A percentile compares a stretch with the other conserved stretches of the same genome.
phyloP scores from a whole-genome alignment of 495 filamentous ascomycete genomes.

The Aspergillus coremiiformis region DNA sequence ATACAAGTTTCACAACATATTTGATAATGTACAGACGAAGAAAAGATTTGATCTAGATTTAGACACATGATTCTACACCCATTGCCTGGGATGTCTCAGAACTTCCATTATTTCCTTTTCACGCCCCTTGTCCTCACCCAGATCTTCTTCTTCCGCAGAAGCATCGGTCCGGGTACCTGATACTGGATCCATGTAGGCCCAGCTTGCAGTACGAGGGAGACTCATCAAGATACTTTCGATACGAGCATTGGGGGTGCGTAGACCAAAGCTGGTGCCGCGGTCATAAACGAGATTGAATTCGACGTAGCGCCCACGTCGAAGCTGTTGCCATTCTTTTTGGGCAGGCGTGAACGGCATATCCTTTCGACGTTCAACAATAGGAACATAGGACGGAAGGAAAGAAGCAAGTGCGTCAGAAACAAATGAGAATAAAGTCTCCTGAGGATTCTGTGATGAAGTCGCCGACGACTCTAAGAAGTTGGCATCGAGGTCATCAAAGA shows the following conservation, averaged over 20 bases:
- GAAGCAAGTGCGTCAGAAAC: conserved; percentile 74
- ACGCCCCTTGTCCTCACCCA: conserved; percentile 42
- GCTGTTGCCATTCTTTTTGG: conserved; percentile 95
- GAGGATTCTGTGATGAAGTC: conserved; percentile 60
- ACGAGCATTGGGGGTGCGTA: conserved; percentile 85
- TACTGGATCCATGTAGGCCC: conserved; percentile 85
- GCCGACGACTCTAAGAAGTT: conserved; percentile 38
- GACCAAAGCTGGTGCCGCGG: conserved; percentile 86
- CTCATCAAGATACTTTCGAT: conserved; percentile 98
- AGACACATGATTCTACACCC: conserved; percentile 53
- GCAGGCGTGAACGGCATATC: conserved; percentile 78
- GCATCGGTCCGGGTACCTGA: conserved; percentile 40
- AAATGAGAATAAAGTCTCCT: conserved; percentile 89
- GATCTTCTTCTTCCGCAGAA: conserved; percentile 23
- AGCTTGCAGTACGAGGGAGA: conserved; percentile 83
- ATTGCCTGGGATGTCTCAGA: conserved; percentile 77
- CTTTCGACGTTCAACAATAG: conserved; percentile 80
- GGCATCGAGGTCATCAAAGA: conserved; percentile 96
- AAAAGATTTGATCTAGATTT: background rate
- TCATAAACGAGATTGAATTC: conserved; percentile 99
- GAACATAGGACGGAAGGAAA: conserved; percentile 87
- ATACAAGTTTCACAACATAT: background rate
- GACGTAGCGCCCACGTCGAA: conserved; percentile 87
- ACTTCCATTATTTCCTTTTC: conserved; percentile 73
- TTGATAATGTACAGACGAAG: background rate